A percentile compares a stretch with the other conserved stretches of the same genome.
phyloP scores from a whole-genome alignment of 2,329 filamentous ascomycete genomes.

The Scedosporium dehoogii region DNA sequence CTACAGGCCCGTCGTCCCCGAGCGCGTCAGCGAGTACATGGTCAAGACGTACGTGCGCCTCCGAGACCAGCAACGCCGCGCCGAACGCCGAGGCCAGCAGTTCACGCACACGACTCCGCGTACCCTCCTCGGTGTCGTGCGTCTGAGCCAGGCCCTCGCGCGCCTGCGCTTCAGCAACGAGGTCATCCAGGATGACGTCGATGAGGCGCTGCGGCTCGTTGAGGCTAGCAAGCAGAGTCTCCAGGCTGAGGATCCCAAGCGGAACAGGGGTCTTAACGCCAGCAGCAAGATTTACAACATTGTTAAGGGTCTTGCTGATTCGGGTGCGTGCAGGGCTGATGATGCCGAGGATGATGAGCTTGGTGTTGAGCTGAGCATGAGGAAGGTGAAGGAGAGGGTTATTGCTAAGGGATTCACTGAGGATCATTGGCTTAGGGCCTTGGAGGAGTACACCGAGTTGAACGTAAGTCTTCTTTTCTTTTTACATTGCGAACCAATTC shows the following conservation, averaged over 20 bases:
- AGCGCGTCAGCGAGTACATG: slow-evolving; percentile 86
- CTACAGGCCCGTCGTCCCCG: slow-evolving; percentile 78
- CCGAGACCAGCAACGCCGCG: slow-evolving; percentile 82
- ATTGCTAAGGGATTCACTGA: slow-evolving; percentile 94
- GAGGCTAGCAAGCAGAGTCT: slow-evolving; percentile 91
- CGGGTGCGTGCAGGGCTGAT: slow-evolving; percentile 72
- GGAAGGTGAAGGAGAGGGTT: slow-evolving; percentile 81
- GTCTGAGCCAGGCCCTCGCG: slow-evolving; percentile 86
- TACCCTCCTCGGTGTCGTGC: slow-evolving; percentile 85
- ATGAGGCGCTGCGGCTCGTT: slow-evolving; percentile 82
- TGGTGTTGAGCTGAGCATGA: slow-evolving; percentile 66
- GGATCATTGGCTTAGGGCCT: slow-evolving; percentile 76
- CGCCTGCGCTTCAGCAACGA: slow-evolving; percentile 78
- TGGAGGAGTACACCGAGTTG: slow-evolving; percentile 80
- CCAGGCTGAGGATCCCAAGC: slow-evolving; percentile 57
- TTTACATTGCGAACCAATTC: neutral
- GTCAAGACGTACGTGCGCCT: slow-evolving; percentile 93
- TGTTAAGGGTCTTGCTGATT: slow-evolving; percentile 78
- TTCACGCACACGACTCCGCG: slow-evolving; percentile 91
- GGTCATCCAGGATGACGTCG: slow-evolving; percentile 86
- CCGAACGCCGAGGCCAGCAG: slow-evolving; percentile 82
- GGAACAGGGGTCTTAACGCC: slow-evolving; percentile 66
- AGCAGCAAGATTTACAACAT: slow-evolving; percentile 92
- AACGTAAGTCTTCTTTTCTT: slow-evolving; percentile 60
- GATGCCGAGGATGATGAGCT: slow-evolving; percentile 46